Evolutionary conservation across 2,329 filamentous ascomycete genomes (phyloP), one percentile per base, ranked within the genome.

Genomic region (Calonectria hongkongensis): DNA sequence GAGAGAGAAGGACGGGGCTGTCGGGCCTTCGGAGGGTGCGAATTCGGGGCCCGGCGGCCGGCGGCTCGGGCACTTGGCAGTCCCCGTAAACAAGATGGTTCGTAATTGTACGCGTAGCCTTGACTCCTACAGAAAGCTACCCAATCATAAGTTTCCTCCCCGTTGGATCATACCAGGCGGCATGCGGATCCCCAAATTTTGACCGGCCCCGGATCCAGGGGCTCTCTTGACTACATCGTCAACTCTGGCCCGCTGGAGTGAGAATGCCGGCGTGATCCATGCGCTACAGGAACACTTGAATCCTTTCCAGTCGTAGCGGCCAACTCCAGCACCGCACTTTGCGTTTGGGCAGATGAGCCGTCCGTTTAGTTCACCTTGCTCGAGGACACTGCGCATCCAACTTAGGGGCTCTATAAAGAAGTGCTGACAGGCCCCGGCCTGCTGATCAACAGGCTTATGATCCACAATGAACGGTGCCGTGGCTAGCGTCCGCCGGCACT

Each of bases 221-320:
- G 75, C 66, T 70, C 75, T 79, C 74, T 77, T 80, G 51, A 82
- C 80, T 41, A 80, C 77, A 30, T 97, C 93, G 82, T 98, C 97
- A 45, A 98, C 93, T 78, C 92, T 92, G 66, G 94, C 93, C 83
- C 93, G 94, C 67, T 95, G 93, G 73, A 98, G 87, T 73, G 94
- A 96, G 82, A 99, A 97, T 0, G 94, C 96, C 10, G 97, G 96
- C 64, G 95, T 94, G 27, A 98, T 89, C 96, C 97, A 98, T 74
- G 93, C 92, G 45, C 93, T 92, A 83, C 97, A 99, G 81, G 92
- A 97, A 86, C 97, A 99, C 82, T 92, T 92, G 89, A 98, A 93
- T 16, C 97, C 97, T 83, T 97, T 95, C 97, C 97, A 99, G 66
- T 96, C 94, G 82, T 98, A 99, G 79, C 97, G 94, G 47, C 97